These are phyloP conservation scores for Aureoboletus auriporus DNA, from an alignment of 768 basidiomycete genomes.

Conservation along the genomic window DNA sequence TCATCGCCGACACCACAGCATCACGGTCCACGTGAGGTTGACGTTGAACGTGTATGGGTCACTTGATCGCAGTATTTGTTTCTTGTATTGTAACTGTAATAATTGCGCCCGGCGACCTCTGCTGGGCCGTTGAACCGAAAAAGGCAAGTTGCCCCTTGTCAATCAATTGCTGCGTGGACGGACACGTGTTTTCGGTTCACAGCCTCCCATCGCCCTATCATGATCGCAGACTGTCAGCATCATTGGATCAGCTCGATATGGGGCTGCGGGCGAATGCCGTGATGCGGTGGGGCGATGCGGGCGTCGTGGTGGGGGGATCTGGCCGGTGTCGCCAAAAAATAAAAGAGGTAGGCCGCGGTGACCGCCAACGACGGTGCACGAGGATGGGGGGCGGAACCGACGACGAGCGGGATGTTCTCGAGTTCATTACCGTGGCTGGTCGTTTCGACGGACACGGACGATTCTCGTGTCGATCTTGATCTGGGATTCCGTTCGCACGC, in stretches of 20 bases:
- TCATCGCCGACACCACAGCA: not conserved
- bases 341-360: too few relatives aligned
- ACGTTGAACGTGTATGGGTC: conserved; percentile 39
- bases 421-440: too few relatives aligned
- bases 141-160: not conserved
- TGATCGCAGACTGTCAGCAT: not conserved
- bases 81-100: too few relatives aligned
- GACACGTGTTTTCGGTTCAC: not conserved
- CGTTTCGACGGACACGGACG: not conserved
- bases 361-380: too few relatives aligned
- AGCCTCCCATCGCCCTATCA: conserved; percentile 1
- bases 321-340: too few relatives aligned
- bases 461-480: conserved; percentile 56
- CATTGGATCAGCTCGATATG: not conserved
- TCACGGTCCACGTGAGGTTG: conserved; percentile 38
- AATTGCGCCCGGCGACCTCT: not conserved
- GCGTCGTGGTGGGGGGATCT: too few relatives aligned
- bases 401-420: too few relatives aligned
- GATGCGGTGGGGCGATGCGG: not conserved
- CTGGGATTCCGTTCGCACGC: conserved; percentile 42
- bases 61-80: conserved; percentile 4
- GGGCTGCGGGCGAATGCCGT: not conserved
- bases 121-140: not conserved
- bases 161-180: not conserved
- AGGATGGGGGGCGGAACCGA: not conserved